Evolutionary conservation across 495 filamentous ascomycete genomes (phyloP).

Genomic region (Hypoxylon subgilvum): DNA sequence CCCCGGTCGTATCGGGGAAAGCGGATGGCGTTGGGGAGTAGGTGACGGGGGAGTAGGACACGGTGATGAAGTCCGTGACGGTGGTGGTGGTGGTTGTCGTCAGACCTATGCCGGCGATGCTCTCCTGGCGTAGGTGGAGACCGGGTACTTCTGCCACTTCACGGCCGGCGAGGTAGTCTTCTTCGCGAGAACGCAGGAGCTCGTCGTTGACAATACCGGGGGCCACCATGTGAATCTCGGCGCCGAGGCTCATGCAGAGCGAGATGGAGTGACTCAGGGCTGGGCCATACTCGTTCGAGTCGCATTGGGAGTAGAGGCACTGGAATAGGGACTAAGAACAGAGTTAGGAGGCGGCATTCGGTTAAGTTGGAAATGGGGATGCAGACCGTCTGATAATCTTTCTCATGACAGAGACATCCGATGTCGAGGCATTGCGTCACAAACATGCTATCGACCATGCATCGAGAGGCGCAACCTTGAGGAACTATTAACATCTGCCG

Average conservation of each 20-base stretch:
- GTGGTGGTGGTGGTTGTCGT: conserved; percentile 32
- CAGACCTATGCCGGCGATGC: conserved; percentile 8
- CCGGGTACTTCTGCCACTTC: conserved; percentile 36
- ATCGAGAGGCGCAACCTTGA: conserved; percentile 35
- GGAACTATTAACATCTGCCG: neutral
- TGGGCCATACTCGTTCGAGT: conserved; percentile 34
- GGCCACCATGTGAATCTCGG: conserved; percentile 40
- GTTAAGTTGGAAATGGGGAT: neutral
- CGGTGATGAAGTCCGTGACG: conserved; percentile 30
- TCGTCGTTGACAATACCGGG: conserved; percentile 39
- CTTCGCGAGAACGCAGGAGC: conserved; percentile 41
- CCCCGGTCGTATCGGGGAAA: conserved; percentile 16
- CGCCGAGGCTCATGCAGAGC: conserved; percentile 38
- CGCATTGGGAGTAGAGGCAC: conserved; percentile 42
- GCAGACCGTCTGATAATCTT: conserved; percentile 39
- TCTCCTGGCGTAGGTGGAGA: conserved; percentile 38
- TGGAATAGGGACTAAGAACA: conserved; percentile 36
- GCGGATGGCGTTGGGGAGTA: conserved; percentile 12
- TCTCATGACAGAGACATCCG: conserved; percentile 38
- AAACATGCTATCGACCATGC: conserved; percentile 42
- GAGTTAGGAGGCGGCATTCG: neutral
- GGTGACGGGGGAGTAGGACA: conserved; percentile 23
- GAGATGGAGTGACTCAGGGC: conserved; percentile 38
- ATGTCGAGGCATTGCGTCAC: conserved; percentile 41
- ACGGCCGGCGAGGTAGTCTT: conserved; percentile 44